These are phyloP conservation scores for Aspergillus novofumigatus DNA, from an alignment of 2,329 filamentous ascomycete species.

Conservation along the genomic window DNA sequence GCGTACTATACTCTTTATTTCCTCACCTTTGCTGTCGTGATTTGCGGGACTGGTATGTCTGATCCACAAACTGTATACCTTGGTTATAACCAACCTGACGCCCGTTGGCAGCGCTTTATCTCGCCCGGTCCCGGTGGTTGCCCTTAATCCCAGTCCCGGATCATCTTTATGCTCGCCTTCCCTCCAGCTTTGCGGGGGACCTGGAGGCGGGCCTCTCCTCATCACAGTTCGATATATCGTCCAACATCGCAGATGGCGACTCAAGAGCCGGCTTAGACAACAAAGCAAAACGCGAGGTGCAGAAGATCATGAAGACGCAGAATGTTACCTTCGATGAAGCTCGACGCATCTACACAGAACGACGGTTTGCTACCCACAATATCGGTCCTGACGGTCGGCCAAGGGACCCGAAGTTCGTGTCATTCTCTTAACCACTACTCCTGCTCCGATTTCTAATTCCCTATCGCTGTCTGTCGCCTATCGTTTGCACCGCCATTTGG, in stretches of 20 bases:
- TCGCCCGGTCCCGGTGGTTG: conserved; percentile 75
- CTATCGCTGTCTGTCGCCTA: not conserved
- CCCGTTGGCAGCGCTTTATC: conserved; percentile 60
- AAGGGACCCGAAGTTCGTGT: conserved; percentile 91
- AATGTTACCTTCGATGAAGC: conserved; percentile 88
- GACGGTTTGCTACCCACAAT: conserved; percentile 77
- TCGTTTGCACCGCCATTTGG: not conserved
- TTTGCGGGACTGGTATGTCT: conserved; percentile 63
- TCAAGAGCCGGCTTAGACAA: conserved; percentile 76
- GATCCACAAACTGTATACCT: conserved; percentile 1
- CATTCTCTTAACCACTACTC: conserved; percentile 62
- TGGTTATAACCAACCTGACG: conserved; percentile 6
- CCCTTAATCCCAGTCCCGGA: conserved; percentile 61
- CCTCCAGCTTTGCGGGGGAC: conserved; percentile 73
- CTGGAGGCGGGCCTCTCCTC: conserved; percentile 84
- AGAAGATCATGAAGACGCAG: conserved; percentile 83
- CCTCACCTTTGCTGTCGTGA: conserved; percentile 65
- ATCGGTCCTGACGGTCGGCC: conserved; percentile 86
- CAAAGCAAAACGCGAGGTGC: conserved; percentile 72
- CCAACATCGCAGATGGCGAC: conserved; percentile 78
- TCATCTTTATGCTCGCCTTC: conserved; percentile 73
- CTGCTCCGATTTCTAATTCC: conserved; percentile 1
- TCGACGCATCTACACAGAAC: conserved; percentile 77
- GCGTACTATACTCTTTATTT: conserved; percentile 71
- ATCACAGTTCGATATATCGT: conserved; percentile 73